phyloP scores from a whole-genome alignment of 2,329 filamentous ascomycete species.

The Diaporthe longicolla region DNA sequence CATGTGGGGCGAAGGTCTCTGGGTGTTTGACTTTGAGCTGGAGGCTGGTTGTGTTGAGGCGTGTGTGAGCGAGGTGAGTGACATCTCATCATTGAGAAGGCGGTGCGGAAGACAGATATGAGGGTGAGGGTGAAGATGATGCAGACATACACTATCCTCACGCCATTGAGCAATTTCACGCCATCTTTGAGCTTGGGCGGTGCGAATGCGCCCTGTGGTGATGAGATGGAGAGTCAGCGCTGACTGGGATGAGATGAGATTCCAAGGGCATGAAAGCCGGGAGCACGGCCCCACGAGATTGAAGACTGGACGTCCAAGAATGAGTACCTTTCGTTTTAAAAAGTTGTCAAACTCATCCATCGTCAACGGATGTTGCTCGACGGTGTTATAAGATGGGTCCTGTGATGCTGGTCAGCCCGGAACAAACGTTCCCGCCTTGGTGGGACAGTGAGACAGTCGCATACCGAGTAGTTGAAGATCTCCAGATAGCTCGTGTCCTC shows the following conservation, averaged over 20 bases:
- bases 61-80: background rate
- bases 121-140: background rate
- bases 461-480: slow-evolving; percentile 72
- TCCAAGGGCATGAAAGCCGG: background rate
- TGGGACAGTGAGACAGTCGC: slow-evolving; percentile 45
- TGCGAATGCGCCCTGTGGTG: slow-evolving; percentile 65
- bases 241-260: background rate
- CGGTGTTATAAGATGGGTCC: slow-evolving; percentile 64
- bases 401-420: slow-evolving; percentile 46
- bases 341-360: slow-evolving; percentile 72
- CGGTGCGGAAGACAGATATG: background rate
- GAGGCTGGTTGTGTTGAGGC: slow-evolving; percentile 55
- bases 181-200: slow-evolving; percentile 60
- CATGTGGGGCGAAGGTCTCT: slow-evolving; percentile 70
- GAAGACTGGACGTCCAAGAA: background rate
- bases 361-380: slow-evolving; percentile 66
- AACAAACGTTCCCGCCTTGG: too few relatives aligned
- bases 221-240: slow-evolving; percentile 40
- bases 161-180: slow-evolving; percentile 63
- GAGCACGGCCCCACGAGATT: background rate
- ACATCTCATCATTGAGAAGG: background rate
- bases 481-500: slow-evolving; percentile 70
- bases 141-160: slow-evolving; percentile 67
- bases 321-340: slow-evolving; percentile 60
- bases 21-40: slow-evolving; percentile 69